Evolutionary conservation across 2,329 filamentous ascomycete species (phyloP).

Genomic region (Xylaria sp.): DNA sequence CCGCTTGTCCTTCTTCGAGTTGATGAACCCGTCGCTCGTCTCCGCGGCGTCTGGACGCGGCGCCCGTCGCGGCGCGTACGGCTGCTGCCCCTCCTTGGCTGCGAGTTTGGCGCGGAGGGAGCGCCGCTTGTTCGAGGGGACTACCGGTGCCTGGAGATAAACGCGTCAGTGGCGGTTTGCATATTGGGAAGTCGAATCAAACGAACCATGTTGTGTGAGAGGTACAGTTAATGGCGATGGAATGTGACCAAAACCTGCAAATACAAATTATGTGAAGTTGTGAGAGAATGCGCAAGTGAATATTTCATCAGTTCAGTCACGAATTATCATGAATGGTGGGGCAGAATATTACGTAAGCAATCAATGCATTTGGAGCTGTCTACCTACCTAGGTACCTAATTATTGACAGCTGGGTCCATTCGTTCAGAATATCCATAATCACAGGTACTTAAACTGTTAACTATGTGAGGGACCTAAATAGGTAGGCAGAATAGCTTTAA

Average conservation of each 20-base stretch:
- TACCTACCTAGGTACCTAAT: too few relatives aligned
- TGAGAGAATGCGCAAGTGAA: background rate
- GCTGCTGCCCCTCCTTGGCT: slow-evolving; percentile 51
- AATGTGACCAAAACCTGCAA: background rate
- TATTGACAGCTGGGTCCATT: too few relatives aligned
- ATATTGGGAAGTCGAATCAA: background rate
- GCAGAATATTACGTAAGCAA: background rate
- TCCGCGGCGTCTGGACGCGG: slow-evolving; percentile 55
- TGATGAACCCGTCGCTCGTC: slow-evolving; percentile 58
- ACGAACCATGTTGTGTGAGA: slow-evolving; percentile 11
- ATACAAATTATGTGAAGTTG: background rate
- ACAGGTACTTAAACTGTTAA: too few relatives aligned
- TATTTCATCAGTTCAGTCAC: background rate
- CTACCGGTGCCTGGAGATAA: slow-evolving; percentile 42
- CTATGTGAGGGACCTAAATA: too few relatives aligned
- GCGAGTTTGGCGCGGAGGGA: slow-evolving; percentile 60
- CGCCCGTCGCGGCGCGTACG: slow-evolving; percentile 54
- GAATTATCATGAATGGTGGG: background rate
- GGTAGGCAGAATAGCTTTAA: too few relatives aligned
- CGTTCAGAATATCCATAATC: too few relatives aligned
- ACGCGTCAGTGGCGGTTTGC: slow-evolving; percentile 4
- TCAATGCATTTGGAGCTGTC: background rate
- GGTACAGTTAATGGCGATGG: background rate
- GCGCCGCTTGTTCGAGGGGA: slow-evolving; percentile 52
- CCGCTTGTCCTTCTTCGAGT: slow-evolving; percentile 82